A percentile compares a stretch with the other conserved stretches of the same genome.
Evolutionary conservation across 305 asterid genomes (phyloP).

Genomic region (Lippia alba): DNA sequence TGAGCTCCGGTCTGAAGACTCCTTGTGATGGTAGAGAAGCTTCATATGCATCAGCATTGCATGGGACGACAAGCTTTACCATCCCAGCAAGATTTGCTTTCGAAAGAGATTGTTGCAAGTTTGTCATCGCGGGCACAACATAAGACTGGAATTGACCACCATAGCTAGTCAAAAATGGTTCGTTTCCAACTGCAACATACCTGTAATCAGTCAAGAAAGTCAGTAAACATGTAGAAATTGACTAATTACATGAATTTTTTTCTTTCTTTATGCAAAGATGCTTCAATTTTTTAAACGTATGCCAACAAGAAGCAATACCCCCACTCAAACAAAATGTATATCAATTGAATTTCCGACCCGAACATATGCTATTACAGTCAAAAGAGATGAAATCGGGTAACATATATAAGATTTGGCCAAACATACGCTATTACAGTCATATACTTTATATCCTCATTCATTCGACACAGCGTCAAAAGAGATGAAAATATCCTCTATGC

Average conservation of each 20-base stretch:
- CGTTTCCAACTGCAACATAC: constrained; percentile 91
- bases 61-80: constrained; percentile 86
- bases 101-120: constrained; percentile 72
- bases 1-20: constrained; percentile 81
- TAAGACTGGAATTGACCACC: constrained; percentile 80
- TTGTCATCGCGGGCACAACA: constrained; percentile 71
- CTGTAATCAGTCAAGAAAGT: constrained; percentile 46
- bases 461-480: neutral
- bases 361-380: no score
- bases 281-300: neutral
- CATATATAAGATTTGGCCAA: no score
- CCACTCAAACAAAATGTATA: neutral
- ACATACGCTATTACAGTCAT: no score
- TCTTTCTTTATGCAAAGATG: neutral
- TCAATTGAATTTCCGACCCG: neutral
- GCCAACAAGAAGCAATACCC: neutral
- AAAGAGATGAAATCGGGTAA: no score
- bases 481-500: neutral
- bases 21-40: constrained; percentile 90
- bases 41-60: constrained; percentile 97
- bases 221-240: constrained; percentile 26
- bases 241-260: neutral
- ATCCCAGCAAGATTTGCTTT: constrained; percentile 74
- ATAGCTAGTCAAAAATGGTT: constrained; percentile 83
- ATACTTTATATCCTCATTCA: constrained; percentile 1